Evolutionary conservation across 2,329 filamentous ascomycete species (phyloP).

Genomic region (Parastagonospora avenae): DNA sequence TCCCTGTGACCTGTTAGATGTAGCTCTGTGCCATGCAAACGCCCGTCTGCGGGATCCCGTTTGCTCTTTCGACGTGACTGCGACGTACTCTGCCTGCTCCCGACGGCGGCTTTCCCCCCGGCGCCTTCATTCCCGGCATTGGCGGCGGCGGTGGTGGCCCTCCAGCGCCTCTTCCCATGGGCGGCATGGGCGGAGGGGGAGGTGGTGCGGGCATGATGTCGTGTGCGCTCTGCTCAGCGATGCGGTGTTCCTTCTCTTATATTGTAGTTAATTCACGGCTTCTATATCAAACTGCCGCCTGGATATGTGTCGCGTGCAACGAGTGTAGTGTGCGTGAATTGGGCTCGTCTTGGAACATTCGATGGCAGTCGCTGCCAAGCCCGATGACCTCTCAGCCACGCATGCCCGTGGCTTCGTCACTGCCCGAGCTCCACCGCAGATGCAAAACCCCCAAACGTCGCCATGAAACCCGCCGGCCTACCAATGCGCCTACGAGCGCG

Average conservation of each 20-base stretch:
- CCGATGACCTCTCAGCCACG: conserved; percentile 16
- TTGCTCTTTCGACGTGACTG: not conserved
- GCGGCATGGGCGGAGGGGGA: conserved; percentile 46
- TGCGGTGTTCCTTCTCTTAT: conserved; percentile 1
- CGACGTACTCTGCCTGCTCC: conserved; percentile 44
- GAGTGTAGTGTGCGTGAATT: conserved; percentile 24
- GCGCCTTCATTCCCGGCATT: conserved; percentile 43
- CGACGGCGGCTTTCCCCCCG: conserved; percentile 34
- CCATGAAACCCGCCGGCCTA: conserved; percentile 37
- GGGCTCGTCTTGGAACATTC: conserved; percentile 15
- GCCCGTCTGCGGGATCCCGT: conserved; percentile 1
- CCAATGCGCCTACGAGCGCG: conserved; percentile 36
- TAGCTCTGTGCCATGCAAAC: conserved; percentile 8
- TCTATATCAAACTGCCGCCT: conserved; percentile 20
- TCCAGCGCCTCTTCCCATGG: conserved; percentile 45
- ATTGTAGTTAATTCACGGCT: not conserved
- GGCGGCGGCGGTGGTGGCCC: conserved; percentile 44
- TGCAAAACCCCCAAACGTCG: conserved; percentile 1
- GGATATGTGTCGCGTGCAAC: conserved; percentile 15
- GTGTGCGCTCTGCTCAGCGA: conserved; percentile 14
- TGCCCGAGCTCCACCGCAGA: conserved; percentile 18
- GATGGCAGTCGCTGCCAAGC: conserved; percentile 9
- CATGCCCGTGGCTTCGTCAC: conserved; percentile 28
- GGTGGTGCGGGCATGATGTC: conserved; percentile 41
- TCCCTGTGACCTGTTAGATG: conserved; percentile 61